phyloP scores from a whole-genome alignment of 495 filamentous ascomycete genomes.

The Penicillium lividum region DNA sequence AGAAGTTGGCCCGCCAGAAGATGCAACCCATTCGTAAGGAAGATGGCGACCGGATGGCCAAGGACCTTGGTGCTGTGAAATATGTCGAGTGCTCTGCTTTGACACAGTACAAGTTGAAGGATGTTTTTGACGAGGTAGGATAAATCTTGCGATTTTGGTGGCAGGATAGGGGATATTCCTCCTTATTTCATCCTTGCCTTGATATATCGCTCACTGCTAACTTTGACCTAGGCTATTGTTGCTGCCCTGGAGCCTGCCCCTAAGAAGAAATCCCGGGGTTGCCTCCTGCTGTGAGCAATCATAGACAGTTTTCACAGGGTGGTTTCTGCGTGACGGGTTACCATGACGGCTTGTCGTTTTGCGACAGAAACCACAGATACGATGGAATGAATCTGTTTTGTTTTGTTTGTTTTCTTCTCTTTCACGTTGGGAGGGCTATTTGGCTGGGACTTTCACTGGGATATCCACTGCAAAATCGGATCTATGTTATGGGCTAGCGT shows the following conservation, averaged over 20 bases:
- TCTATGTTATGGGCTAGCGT: slow-evolving; percentile 21
- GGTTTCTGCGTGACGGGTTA: slow-evolving; percentile 15
- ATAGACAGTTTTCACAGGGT: slow-evolving; percentile 25
- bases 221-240: slow-evolving; percentile 70
- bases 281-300: slow-evolving; percentile 42
- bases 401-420: slow-evolving; percentile 25
- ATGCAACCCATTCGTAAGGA: slow-evolving; percentile 89
- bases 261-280: slow-evolving; percentile 60
- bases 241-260: slow-evolving; percentile 84
- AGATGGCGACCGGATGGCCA: slow-evolving; percentile 94
- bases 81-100: slow-evolving; percentile 98
- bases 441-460: slow-evolving; percentile 19
- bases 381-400: slow-evolving; percentile 34
- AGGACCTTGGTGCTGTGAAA: slow-evolving; percentile 93
- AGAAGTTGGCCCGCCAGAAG: slow-evolving; percentile 92
- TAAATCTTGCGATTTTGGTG: neutral
- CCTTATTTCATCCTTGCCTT: slow-evolving; percentile 2
- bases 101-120: slow-evolving; percentile 98
- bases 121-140: slow-evolving; percentile 97
- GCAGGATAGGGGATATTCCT: neutral
- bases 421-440: slow-evolving; percentile 21
- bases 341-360: neutral
- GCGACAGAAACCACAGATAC: slow-evolving; percentile 25
- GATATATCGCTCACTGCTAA: slow-evolving; percentile 15
- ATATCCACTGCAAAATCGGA: slow-evolving; percentile 19